These are phyloP conservation scores for Stachybotrys chlorohalonatus DNA, from an alignment of 2,329 filamentous ascomycete species.

Conservation along the genomic window DNA sequence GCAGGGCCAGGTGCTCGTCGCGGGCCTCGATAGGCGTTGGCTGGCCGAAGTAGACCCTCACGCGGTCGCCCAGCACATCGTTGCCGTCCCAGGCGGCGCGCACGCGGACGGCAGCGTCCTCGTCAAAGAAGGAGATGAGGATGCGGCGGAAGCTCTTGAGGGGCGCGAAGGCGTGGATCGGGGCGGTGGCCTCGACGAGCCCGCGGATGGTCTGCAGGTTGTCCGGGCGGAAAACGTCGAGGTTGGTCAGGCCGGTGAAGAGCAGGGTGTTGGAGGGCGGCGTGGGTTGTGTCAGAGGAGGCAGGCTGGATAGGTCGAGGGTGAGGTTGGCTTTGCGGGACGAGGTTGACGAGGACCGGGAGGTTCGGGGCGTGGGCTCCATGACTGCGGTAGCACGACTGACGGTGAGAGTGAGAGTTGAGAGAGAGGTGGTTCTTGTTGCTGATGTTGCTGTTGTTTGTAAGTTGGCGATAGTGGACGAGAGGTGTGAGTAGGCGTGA, in stretches of 20 bases:
- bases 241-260: slow-evolving; percentile 69
- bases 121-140: slow-evolving; percentile 66
- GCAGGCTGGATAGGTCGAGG: slow-evolving; percentile 65
- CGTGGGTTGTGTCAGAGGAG: slow-evolving; percentile 60
- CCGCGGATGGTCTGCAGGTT: slow-evolving; percentile 67
- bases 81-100: slow-evolving; percentile 68
- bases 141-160: slow-evolving; percentile 78
- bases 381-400: slow-evolving; percentile 24
- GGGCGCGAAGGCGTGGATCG: slow-evolving; percentile 69
- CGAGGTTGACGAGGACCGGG: slow-evolving; percentile 35
- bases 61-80: slow-evolving; percentile 58
- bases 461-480: too few species aligned
- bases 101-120: slow-evolving; percentile 60
- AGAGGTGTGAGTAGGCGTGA: too few species aligned
- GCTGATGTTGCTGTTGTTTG: too few species aligned
- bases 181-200: slow-evolving; percentile 59
- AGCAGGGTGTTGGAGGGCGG: slow-evolving; percentile 76
- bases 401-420: too few species aligned
- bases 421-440: too few species aligned
- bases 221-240: slow-evolving; percentile 63
- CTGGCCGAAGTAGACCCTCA: slow-evolving; percentile 62
- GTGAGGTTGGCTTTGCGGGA: slow-evolving; percentile 46
- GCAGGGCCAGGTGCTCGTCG: slow-evolving; percentile 54
- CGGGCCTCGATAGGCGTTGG: slow-evolving; percentile 45
- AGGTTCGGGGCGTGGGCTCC: slow-evolving; percentile 21